phyloP scores from a whole-genome alignment of 179 eudicot genomes.

The Beta lomatogona region DNA sequence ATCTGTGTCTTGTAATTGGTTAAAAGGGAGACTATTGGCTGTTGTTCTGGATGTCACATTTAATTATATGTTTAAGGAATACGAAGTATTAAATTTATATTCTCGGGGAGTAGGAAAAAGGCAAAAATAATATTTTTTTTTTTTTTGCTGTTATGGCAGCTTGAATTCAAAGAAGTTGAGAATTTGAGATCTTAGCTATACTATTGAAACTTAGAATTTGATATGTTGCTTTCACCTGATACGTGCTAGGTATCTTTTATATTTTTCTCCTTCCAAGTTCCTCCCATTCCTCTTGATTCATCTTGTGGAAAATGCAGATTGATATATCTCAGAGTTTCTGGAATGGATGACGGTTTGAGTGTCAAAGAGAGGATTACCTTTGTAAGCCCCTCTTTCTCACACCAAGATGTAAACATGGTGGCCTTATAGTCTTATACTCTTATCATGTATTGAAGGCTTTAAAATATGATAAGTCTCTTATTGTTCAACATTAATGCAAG shows the following conservation, averaged over 20 bases:
- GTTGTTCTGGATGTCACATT: neutral
- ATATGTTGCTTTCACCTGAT: slow-evolving; percentile 9
- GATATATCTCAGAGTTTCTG: slow-evolving; percentile 80
- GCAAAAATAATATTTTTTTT: neutral
- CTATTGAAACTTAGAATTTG: neutral
- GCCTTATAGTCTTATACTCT: neutral
- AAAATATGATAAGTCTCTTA: neutral
- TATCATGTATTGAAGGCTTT: neutral
- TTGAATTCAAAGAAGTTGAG: neutral
- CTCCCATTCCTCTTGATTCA: neutral
- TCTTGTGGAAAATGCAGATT: slow-evolving; percentile 51
- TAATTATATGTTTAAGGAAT: neutral
- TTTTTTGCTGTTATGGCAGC: neutral
- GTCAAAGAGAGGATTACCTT: slow-evolving; percentile 79
- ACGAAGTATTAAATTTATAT: slow-evolving; percentile 1
- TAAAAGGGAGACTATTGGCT: slow-evolving; percentile 6
- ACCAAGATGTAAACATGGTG: neutral
- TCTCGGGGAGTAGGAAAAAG: too few species aligned
- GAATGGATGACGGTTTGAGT: slow-evolving; percentile 90
- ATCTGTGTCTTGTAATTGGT: neutral
- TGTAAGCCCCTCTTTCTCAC: slow-evolving; percentile 47
- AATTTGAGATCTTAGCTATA: neutral
- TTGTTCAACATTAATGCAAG: neutral
- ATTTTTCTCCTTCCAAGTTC: slow-evolving; percentile 1
- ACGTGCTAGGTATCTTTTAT: neutral